Base-by-base conservation (phyloP, 495 filamentous ascomycete species). In the Pseudevernia furfuracea region DNA sequence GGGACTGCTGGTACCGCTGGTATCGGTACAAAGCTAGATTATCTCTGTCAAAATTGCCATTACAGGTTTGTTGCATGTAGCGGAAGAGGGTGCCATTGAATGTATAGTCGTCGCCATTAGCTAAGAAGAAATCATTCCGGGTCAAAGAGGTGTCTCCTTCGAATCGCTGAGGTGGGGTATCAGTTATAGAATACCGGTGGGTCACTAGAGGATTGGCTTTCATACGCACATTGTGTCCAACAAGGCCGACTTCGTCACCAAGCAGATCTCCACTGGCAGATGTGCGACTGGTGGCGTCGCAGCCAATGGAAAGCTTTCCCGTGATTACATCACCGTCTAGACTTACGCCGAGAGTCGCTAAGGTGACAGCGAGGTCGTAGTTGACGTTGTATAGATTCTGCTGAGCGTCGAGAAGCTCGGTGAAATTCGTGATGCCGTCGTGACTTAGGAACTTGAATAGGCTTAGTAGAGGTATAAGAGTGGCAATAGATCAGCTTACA, bases 351-450 rank as follows among this genome's bases (percentile, higher is more conserved):
- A 78, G 67, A 15, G 70, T 65, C 39, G 77, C 76, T 19, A 79
- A 69, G 19, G 72, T 55, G 28, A 68, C 46, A 1, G 75, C 70
- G 25, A 77, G 65, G 58, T 76, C 76, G 59, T 75, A 78, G 62
- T 69, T 73, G 56, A 78, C 71, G 63, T 76, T 78, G 68, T 75
- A 79, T 4, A 79, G 58, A 67, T 78, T 76, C 53, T 78, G 75
- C 58, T 75, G 71, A 30, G 75, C 75, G 59, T 78, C 74, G 60
- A 79, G 71, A 12, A 79, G 69, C 64, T 79, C 76, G 30, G 73
- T 71, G 66, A 74, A 77, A 19, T 71, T 76, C n/a, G 72, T 74
- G 64, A 79, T 72, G 19, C 76, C 77, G 49, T 79, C 76, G 56
- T 72, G 76, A 37, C 73, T 70, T 28, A 78, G 66, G 71, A 79